phyloP scores from a whole-genome alignment of 2,329 filamentous ascomycete genomes.

The Botrytis cinerea region DNA sequence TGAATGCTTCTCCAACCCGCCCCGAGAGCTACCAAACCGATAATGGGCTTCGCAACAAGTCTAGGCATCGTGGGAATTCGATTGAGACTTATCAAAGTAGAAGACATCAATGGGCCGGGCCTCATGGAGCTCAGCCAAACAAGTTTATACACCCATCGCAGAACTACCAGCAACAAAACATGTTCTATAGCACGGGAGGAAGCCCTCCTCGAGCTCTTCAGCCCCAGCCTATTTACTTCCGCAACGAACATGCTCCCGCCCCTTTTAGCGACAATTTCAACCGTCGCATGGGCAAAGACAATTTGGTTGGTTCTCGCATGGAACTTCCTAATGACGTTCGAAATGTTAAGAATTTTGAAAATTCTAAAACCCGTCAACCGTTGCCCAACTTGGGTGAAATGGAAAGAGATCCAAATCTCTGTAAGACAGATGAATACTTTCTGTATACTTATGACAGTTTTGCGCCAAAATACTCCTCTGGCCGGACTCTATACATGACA shows the following conservation, averaged over 20 bases:
- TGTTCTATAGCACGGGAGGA: not conserved
- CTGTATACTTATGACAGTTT: not conserved
- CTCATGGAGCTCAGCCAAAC: conserved; percentile 1
- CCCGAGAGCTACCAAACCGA: not conserved
- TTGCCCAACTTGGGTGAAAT: not conserved
- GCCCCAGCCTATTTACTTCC: conserved; percentile 24
- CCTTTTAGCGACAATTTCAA: not conserved
- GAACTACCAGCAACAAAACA: not conserved
- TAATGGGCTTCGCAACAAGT: not conserved
- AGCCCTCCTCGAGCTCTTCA: conserved; percentile 6
- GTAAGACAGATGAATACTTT: not conserved
- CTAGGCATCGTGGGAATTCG: not conserved
- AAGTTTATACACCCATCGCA: not conserved
- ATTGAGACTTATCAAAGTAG: not conserved
- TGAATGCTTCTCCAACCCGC: not conserved
- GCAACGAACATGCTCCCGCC: conserved; percentile 11
- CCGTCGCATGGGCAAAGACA: not conserved
- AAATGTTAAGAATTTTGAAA: not conserved
- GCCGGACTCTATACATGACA: conserved; percentile 29
- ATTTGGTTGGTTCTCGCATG: not conserved
- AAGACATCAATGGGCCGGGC: not conserved
- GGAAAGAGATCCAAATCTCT: conserved; percentile 15
- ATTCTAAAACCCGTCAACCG: not conserved
- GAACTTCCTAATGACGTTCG: conserved; percentile 21
- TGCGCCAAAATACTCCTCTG: not conserved